These are phyloP conservation scores for Hagleromyces aurorensis DNA, from an alignment of 805 yeast genomes.

Conservation along the genomic window DNA sequence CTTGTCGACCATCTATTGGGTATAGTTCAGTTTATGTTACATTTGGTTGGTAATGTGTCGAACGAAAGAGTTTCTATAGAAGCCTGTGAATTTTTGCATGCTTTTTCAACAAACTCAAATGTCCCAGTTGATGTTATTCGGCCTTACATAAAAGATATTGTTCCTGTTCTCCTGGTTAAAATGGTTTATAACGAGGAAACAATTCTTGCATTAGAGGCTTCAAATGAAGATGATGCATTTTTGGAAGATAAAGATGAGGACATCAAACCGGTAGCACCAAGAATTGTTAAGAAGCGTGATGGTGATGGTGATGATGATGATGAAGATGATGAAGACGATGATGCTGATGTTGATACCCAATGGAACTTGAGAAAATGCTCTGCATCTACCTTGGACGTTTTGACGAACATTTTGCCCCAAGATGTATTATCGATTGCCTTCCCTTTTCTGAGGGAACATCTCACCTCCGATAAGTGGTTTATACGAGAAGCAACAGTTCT, in stretches of 20 bases:
- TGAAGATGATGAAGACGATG: conserved; percentile 67
- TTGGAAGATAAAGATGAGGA: conserved; percentile 83
- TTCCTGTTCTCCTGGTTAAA: conserved; percentile 71
- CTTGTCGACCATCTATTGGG: conserved; percentile 75
- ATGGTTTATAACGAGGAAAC: conserved; percentile 90
- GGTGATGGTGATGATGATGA: conserved; percentile 47
- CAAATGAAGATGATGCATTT: conserved; percentile 61
- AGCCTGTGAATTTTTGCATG: conserved; percentile 85
- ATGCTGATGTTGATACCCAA: conserved; percentile 55
- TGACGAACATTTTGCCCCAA: conserved; percentile 61
- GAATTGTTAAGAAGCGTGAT: conserved; percentile 41
- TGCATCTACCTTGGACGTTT: conserved; percentile 83
- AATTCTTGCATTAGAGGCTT: conserved; percentile 50
- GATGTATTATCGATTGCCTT: conserved; percentile 59
- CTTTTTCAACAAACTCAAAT: conserved; percentile 55
- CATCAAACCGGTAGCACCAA: conserved; percentile 73
- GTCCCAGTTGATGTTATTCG: conserved; percentile 46
- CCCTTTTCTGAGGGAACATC: conserved; percentile 67
- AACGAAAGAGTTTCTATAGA: conserved; percentile 78
- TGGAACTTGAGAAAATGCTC: conserved; percentile 94
- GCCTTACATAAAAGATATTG: conserved; percentile 50
- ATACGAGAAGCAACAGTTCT: conserved; percentile 87
- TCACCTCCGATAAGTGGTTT: conserved; percentile 73
- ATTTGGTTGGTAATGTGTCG: conserved; percentile 50
- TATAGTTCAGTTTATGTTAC: conserved; percentile 76